Conservation (phyloP, 2,329 filamentous ascomycete genomes). For the Aspergillus awamori region DNA sequence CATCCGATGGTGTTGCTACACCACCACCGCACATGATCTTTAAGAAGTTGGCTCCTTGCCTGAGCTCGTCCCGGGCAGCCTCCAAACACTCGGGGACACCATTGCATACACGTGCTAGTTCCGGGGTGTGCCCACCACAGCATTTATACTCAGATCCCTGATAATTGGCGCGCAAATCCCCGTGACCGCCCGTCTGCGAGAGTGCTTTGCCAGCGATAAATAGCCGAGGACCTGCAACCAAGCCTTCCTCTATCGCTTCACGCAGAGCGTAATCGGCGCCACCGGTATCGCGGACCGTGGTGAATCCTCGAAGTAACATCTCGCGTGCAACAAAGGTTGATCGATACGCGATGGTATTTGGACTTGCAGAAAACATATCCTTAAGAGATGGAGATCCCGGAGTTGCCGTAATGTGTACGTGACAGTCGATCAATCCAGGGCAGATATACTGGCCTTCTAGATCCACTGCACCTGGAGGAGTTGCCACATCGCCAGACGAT, state of each 20-base stretch:
- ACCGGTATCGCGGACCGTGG: conserved; percentile 59
- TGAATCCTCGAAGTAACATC: conserved; percentile 62
- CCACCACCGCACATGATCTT: conserved; percentile 64
- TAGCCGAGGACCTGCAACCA: conserved; percentile 57
- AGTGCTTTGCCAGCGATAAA: conserved; percentile 58
- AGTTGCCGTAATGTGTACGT: conserved; percentile 53
- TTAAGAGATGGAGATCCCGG: conserved; percentile 46
- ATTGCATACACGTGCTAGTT: conserved; percentile 48
- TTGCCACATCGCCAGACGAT: background rate
- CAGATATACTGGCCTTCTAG: conserved; percentile 50
- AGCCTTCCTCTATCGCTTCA: conserved; percentile 51
- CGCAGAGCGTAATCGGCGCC: conserved; percentile 55
- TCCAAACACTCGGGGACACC: conserved; percentile 58
- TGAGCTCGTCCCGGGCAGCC: conserved; percentile 56
- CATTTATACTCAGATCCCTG: conserved; percentile 42
- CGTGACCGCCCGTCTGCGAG: conserved; percentile 61
- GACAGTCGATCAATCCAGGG: conserved; percentile 57
- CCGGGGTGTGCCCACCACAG: conserved; percentile 47
- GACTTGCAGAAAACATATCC: conserved; percentile 40
- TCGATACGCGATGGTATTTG: conserved; percentile 23
- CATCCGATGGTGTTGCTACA: conserved; percentile 58
- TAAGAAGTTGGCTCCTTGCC: conserved; percentile 60
- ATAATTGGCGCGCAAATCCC: conserved; percentile 51
- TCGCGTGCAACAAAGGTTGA: conserved; percentile 26
- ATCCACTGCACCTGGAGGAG: conserved; percentile 38